These are phyloP conservation scores for Fusarium sp. DNA, from an alignment of 2,329 filamentous ascomycete genomes.

Conservation along the genomic window DNA sequence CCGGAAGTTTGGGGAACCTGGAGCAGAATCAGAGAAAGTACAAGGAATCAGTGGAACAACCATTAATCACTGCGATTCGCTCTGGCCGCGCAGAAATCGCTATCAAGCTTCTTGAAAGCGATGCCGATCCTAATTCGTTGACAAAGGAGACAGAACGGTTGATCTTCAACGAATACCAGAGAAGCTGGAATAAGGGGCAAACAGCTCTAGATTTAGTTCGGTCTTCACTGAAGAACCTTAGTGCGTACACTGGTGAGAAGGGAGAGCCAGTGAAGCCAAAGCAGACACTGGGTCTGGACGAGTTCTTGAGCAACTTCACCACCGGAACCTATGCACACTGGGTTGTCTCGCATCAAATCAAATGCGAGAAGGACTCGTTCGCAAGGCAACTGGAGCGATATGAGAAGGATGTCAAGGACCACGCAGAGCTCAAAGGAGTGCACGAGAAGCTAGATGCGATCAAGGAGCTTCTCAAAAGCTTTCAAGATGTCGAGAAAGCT, in stretches of 20 bases:
- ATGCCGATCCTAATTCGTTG: conserved; percentile 76
- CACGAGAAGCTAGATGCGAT: conserved; percentile 72
- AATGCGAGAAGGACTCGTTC: conserved; percentile 52
- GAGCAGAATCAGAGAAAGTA: conserved; percentile 68
- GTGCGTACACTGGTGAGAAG: conserved; percentile 57
- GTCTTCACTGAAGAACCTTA: conserved; percentile 65
- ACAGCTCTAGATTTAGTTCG: conserved; percentile 75
- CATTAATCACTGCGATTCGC: conserved; percentile 74
- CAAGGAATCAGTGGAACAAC: conserved; percentile 69
- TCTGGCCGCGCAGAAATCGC: conserved; percentile 62
- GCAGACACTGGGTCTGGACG: conserved; percentile 59
- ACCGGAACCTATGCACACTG: conserved; percentile 74
- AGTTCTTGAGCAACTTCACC: conserved; percentile 67
- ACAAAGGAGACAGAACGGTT: conserved; percentile 58
- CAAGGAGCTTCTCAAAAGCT: conserved; percentile 34
- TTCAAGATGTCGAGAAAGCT: conserved; percentile 54
- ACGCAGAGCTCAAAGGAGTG: conserved; percentile 38
- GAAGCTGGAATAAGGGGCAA: conserved; percentile 57
- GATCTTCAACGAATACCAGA: conserved; percentile 53
- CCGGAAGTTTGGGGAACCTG: conserved; percentile 53
- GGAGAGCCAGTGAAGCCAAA: conserved; percentile 42
- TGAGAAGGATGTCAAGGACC: conserved; percentile 43
- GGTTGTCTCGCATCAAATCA: conserved; percentile 61
- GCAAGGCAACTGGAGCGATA: conserved; percentile 52
- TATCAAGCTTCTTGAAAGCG: conserved; percentile 72